Evolutionary conservation across 441 rosid species (phyloP), one percentile per base, ranked within the genome.

Genomic region (Erysimum cheiri): DNA sequence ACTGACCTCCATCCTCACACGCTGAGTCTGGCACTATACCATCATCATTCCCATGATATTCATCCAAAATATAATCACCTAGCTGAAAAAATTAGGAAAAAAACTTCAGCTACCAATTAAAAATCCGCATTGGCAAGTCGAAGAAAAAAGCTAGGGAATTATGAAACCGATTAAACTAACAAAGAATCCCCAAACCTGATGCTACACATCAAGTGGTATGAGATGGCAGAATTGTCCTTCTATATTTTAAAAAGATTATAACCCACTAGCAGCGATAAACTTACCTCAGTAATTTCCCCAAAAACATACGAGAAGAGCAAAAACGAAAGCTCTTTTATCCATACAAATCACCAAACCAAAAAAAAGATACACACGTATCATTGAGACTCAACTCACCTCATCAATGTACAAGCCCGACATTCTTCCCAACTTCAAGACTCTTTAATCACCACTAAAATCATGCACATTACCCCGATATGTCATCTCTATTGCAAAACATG

Each of bases 391-490:
- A 60, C 80, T 71, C 76, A 92, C 95, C 93, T 90, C 85, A 56
- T 86, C 83, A 43, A 88, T 53, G 76, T 84, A 83, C 64, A 85
- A 83, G 84, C 78, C 89, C 65, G 89, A 87, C 95, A 92, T 92
- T 84, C 80, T 89, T 86, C 77, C 73, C 72, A 67, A 73, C 77
- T 60, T 73, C 77, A 49, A 67, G 60, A 80, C 74, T 57, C 80
- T 81, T 78, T 88, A 88, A 46, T 85, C 92, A 69, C 86, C 92
- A 77, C 84, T 77, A 57, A 78, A 80, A 71, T 50, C 76, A 59
- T 70, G 76, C 67, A 72, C 82, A 77, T 69, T 70, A 72, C 70
- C 73, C 47, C 70, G 72, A 82, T 74, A 60, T 31, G 41, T 80
- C 91, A 87, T 84, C 72, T 70, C 78, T 79, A 57, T 56, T 11